Conservation (phyloP, 257 asterid genomes). For the Nicotiana attenuata region DNA sequence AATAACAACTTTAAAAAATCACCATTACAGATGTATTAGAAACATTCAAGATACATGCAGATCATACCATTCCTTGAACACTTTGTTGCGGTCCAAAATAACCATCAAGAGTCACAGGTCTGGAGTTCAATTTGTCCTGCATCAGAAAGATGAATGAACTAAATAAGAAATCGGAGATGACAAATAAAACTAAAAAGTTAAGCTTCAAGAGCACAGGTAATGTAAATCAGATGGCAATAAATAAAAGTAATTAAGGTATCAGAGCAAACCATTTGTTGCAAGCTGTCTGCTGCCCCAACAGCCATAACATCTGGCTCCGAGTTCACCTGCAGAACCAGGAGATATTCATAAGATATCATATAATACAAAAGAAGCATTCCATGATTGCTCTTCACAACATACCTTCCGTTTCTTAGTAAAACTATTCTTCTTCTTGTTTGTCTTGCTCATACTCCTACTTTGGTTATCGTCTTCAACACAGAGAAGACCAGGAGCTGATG, state of each 20-base stretch:
- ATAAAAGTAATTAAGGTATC: slow-evolving; percentile 4
- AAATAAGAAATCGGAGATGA: not conserved
- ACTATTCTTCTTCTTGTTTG: slow-evolving; percentile 70
- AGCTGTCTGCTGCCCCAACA: slow-evolving; percentile 60
- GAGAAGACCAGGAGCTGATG: slow-evolving; percentile 64
- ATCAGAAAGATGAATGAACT: slow-evolving; percentile 5
- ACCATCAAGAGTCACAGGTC: slow-evolving; percentile 76
- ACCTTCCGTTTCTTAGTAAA: slow-evolving; percentile 85
- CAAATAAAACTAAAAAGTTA: not conserved
- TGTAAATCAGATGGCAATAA: not conserved
- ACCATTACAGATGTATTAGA: not conserved
- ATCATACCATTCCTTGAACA: slow-evolving; percentile 80
- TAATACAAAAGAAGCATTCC: not conserved
- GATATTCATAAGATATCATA: not conserved
- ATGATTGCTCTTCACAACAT: slow-evolving; percentile 12
- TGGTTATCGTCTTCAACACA: slow-evolving; percentile 74
- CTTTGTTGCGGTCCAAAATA: slow-evolving; percentile 67
- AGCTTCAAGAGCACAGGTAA: not conserved
- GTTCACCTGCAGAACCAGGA: slow-evolving; percentile 49
- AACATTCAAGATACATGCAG: slow-evolving; percentile 3
- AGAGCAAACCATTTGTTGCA: slow-evolving; percentile 80
- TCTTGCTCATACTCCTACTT: slow-evolving; percentile 67
- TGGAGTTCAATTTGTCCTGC: slow-evolving; percentile 73
- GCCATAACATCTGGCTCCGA: slow-evolving; percentile 62
- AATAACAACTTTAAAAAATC: slow-evolving; percentile 10